Conservation (phyloP, 2,329 filamentous ascomycete species). For the Botrytis elliptica region DNA sequence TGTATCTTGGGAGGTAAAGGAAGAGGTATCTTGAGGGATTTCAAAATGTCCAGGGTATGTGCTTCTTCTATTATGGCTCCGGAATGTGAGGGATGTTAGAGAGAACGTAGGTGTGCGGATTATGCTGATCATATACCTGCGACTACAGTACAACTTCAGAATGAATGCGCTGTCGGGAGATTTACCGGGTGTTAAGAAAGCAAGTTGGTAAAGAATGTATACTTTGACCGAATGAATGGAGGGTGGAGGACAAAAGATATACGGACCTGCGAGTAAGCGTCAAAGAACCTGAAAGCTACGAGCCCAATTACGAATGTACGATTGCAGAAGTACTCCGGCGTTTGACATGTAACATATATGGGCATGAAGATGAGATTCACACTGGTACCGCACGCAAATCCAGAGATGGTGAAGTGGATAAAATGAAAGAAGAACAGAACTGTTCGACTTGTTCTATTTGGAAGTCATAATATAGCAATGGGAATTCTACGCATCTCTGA, state of each 20-base stretch:
- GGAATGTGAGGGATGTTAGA: not conserved
- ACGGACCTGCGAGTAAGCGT: constrained; percentile 3
- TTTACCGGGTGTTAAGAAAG: constrained; percentile 90
- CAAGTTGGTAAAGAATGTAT: constrained; percentile 72
- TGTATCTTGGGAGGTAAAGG: constrained; percentile 91
- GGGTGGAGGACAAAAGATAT: not conserved
- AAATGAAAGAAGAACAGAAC: not conserved
- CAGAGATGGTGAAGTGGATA: not conserved
- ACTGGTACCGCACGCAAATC: not conserved
- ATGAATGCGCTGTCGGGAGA: constrained; percentile 82
- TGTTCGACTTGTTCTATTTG: not conserved
- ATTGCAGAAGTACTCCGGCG: not conserved
- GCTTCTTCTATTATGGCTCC: not conserved
- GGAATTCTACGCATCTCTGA: not conserved
- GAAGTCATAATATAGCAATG: not conserved
- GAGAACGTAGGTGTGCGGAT: not conserved
- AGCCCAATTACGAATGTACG: constrained; percentile 3
- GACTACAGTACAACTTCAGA: constrained; percentile 80
- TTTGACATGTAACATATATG: constrained; percentile 7
- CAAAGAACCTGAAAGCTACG: not conserved
- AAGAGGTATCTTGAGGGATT: constrained; percentile 87
- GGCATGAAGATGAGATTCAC: not conserved
- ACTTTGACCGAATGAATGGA: not conserved
- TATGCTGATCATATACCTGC: constrained; percentile 7
- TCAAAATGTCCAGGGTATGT: constrained; percentile 86